phyloP scores from a whole-genome alignment of 805 yeast species.

The Metschnikowia kofuensis region DNA sequence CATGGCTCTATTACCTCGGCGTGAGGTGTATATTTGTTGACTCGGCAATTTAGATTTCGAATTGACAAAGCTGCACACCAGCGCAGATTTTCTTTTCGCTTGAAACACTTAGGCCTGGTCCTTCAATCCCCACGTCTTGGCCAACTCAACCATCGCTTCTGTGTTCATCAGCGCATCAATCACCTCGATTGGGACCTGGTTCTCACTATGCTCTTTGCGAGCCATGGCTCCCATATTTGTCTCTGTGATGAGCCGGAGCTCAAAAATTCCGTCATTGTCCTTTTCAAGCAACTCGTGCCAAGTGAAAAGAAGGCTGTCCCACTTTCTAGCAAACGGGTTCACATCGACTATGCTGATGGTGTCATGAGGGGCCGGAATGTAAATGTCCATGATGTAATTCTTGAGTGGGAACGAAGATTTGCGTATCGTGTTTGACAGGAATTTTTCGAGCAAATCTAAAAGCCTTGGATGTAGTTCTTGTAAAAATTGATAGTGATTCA shows the following conservation, averaged over 20 bases:
- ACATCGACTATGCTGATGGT: slow-evolving; percentile 74
- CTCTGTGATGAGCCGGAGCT: slow-evolving; percentile 64
- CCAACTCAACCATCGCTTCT: slow-evolving; percentile 64
- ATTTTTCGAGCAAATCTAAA: slow-evolving; percentile 45
- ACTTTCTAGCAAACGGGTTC: slow-evolving; percentile 76
- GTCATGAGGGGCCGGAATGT: slow-evolving; percentile 71
- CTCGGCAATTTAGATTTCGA: too few species aligned
- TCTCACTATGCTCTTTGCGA: slow-evolving; percentile 79
- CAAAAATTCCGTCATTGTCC: slow-evolving; percentile 37
- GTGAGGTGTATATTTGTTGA: too few species aligned
- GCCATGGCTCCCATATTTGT: slow-evolving; percentile 75
- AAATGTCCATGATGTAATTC: slow-evolving; percentile 71
- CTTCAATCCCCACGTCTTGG: slow-evolving; percentile 49
- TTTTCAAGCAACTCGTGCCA: slow-evolving; percentile 70
- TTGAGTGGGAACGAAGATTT: slow-evolving; percentile 21
- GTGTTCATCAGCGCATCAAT: slow-evolving; percentile 79
- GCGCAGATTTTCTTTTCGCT: too few species aligned
- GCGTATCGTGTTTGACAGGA: slow-evolving; percentile 47
- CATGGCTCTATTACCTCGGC: too few species aligned
- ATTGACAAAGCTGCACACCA: too few species aligned
- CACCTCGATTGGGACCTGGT: slow-evolving; percentile 87
- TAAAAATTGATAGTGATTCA: slow-evolving; percentile 76
- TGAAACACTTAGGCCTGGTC: neutral
- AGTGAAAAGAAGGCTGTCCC: slow-evolving; percentile 75
- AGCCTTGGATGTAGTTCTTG: slow-evolving; percentile 49